Evolutionary conservation across 2,329 filamentous ascomycete genomes (phyloP), one percentile per base, ranked within the genome.

Genomic region (Cladosporium sp.): DNA sequence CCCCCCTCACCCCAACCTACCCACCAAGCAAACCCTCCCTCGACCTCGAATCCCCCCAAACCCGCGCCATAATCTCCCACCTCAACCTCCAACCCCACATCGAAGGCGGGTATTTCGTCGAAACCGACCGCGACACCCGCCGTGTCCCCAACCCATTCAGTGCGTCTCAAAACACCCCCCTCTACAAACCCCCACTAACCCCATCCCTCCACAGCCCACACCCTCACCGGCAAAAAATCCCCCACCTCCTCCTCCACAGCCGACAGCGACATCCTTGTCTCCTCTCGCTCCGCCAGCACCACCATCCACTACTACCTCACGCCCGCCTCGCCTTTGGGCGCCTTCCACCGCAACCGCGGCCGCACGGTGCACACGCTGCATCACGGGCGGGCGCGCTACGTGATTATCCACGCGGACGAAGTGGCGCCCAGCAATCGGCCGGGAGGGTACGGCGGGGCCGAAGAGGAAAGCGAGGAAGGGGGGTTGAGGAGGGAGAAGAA

Each of bases 301-400:
- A 76, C 74, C 2, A 87, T 88, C 47, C 80, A 77, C 66, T 88
- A 88, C 64, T 71, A 84, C 41, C 69, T 88, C 32, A 84, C 80
- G 0, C 77, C 80, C 0, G 59, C 59, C 17, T 72, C 70, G 0
- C 78, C 81, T 0, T 68, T 80, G 54, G 83, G 84, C 0, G 70
- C 70, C 15, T 86, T 86, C 58, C 84, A 88, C 62, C 72, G 80
- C 18, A 86, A 86, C 57, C 73, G 75, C 44, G 80, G 73, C 5
- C 70, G 80, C 12, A 85, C 80, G 4, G 76, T 86, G 20, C 84
- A 88, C 63, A 84, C 82, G 0, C 70, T 86, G 19, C 83, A 87
- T 61, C 70, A 74, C 7, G 84, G 84, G 0, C 68, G 83, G 1
- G 84, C 82, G 1, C 67, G 77, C 13, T 87, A 88, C 64, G 79